Percentiles rank a stretch among this genome's conserved stretches.
phyloP scores from a whole-genome alignment of 1,284 basidiomycete species.

The Apiotrichum gracile region DNA sequence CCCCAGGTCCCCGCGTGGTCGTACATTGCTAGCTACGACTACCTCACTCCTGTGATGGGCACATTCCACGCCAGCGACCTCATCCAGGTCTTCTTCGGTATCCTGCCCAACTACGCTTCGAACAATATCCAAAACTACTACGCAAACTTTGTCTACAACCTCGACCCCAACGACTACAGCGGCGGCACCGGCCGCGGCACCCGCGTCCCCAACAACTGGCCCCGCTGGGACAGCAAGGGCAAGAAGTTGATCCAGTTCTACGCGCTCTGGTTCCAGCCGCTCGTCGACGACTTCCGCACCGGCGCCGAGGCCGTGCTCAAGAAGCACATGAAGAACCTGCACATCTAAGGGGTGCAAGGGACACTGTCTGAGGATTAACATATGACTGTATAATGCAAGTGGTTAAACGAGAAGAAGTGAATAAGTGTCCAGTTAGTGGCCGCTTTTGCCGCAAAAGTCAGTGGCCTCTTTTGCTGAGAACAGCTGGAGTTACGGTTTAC shows the following conservation, averaged over 20 bases:
- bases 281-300: conserved; percentile 10
- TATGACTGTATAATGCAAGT: too few species aligned
- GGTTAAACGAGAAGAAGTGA: too few species aligned
- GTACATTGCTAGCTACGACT: conserved; percentile 16
- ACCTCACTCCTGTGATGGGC: conserved; percentile 11
- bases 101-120: conserved; percentile 16
- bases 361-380: too few species aligned
- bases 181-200: conserved; percentile 6
- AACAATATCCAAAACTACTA: conserved; percentile 14
- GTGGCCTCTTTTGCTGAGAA: too few species aligned
- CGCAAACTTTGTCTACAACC: conserved; percentile 20
- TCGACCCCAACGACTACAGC: conserved; percentile 13
- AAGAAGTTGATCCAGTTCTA: conserved; percentile 9
- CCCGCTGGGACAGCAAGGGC: conserved; percentile 1
- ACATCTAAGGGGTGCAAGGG: too few species aligned
- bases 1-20: conserved; percentile 16
- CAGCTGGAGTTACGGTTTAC: too few species aligned
- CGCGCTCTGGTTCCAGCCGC: not conserved
- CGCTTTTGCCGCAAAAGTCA: too few species aligned
- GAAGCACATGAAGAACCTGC: not conserved
- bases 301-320: not conserved
- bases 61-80: conserved; percentile 15
- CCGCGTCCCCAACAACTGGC: conserved; percentile 9
- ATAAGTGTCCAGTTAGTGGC: too few species aligned
- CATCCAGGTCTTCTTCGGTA: conserved; percentile 16